A percentile compares a stretch with the other conserved stretches of the same genome.
phyloP scores from a whole-genome alignment of 352 stramenopile genomes.

The Pythium brachiatum region DNA sequence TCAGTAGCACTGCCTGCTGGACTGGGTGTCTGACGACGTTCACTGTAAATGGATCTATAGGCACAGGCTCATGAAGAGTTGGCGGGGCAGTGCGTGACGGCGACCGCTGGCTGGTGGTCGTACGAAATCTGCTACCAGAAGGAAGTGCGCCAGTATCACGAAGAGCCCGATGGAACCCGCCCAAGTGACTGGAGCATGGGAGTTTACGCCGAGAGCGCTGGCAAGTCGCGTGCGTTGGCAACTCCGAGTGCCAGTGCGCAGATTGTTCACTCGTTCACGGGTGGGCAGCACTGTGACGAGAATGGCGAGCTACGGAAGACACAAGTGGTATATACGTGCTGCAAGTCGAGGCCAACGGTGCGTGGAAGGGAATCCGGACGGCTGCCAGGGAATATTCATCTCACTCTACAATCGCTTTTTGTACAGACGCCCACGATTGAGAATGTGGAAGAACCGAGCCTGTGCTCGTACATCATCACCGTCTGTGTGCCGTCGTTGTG shows the following conservation, averaged over 20 bases:
- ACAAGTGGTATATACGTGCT: conserved; percentile 78
- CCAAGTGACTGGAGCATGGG: conserved; percentile 86
- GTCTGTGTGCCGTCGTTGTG: conserved; percentile 81
- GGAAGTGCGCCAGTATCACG: conserved; percentile 81
- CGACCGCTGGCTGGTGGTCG: conserved; percentile 75
- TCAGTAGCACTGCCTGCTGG: neutral
- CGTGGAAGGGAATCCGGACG: neutral
- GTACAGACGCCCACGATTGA: conserved; percentile 45
- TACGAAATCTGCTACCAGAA: conserved; percentile 82
- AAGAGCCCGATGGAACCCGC: conserved; percentile 67
- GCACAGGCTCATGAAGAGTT: conserved; percentile 49
- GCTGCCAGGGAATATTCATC: neutral
- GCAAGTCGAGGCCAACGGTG: conserved; percentile 55
- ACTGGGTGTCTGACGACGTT: neutral
- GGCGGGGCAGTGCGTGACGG: conserved; percentile 54
- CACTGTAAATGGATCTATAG: neutral
- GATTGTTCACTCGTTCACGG: conserved; percentile 68
- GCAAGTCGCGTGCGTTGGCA: conserved; percentile 24
- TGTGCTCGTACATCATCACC: conserved; percentile 79
- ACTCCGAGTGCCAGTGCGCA: conserved; percentile 33
- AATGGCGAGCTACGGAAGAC: conserved; percentile 72
- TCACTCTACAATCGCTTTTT: neutral
- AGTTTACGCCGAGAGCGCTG: conserved; percentile 39
- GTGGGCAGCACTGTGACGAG: conserved; percentile 81
- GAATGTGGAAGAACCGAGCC: conserved; percentile 75